Evolutionary conservation across 2,329 filamentous ascomycete species (phyloP), one percentile per base, ranked within the genome.

Genomic region (Xylaria sp.): DNA sequence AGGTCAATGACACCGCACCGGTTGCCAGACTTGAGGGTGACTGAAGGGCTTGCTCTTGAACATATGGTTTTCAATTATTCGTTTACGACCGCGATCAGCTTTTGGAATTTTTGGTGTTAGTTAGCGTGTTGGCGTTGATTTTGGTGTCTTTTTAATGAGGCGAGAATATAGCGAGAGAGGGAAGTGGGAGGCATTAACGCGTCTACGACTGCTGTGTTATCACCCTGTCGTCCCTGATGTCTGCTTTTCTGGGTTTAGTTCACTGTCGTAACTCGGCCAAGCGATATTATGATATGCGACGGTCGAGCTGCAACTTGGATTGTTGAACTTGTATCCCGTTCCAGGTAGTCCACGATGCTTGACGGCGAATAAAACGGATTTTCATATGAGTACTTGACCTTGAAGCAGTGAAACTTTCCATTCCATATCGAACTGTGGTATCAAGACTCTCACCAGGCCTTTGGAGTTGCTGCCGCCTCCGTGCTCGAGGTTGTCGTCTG

Each of bases 1-100:
- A 96, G 76, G 91, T 96, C 2, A 84, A 96, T 73, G 84, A 95
- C 72, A 89, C 82, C 30, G 78, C 88, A 7, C 91, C 91, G 1
- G 83, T 86, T 54, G 89, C 88, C 48, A 87, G 88, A 8, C 76
- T 92, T 53, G 90, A 93, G 76, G 90, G 89, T 0, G 90, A 93
- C 74, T 93, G 61, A 35, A 46, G 7, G 18, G 42, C 47, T 7
- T 16, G 23, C 23, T 30, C 23, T 5, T 30, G 23, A 30, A 30
- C 23, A 30, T 5, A 3, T 30, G 23, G 3, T 35, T 5, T 13
- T 49, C 1, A 34, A 2, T n/a, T 13, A 50, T 34, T 13, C 10
- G 9, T 13, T n/a, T 34, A n/a, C 34, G 1, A 10, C 48, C 4
- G 48, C 19, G 8, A 13, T 34, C 23, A 8, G 16, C 2, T 47